These are phyloP conservation scores for Cucurbita moschata DNA, from an alignment of 306 rosid species.

Conservation along the genomic window DNA sequence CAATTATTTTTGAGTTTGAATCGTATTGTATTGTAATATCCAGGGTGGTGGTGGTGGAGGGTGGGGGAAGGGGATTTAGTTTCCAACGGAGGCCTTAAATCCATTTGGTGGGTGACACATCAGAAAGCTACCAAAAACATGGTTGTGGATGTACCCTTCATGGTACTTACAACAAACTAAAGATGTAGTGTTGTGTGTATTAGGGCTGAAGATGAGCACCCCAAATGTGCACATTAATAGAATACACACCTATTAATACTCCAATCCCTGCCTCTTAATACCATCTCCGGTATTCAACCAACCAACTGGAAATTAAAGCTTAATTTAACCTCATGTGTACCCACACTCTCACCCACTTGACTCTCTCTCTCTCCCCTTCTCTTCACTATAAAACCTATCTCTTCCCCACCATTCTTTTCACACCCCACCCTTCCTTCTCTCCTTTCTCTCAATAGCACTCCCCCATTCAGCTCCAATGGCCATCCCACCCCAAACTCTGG, in stretches of 20 bases:
- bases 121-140: slow-evolving; percentile 23
- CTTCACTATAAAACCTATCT: neutral
- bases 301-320: slow-evolving; percentile 24
- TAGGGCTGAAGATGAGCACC: too few relatives aligned
- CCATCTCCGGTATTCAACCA: neutral
- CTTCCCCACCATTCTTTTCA: neutral
- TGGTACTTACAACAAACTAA: slow-evolving; percentile 1
- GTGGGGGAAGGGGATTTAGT: neutral
- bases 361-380: neutral
- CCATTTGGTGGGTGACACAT: slow-evolving; percentile 86
- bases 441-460: too few relatives aligned
- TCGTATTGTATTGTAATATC: too few relatives aligned
- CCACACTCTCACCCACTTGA: neutral
- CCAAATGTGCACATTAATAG: too few relatives aligned
- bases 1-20: too few relatives aligned
- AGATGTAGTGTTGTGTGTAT: too few relatives aligned
- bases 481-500: slow-evolving; percentile 25
- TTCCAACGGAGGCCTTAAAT: slow-evolving; percentile 33
- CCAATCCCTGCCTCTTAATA: too few relatives aligned
- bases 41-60: neutral
- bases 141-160: slow-evolving; percentile 18
- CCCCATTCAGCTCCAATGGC: slow-evolving; percentile 21
- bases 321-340: neutral
- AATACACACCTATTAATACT: too few relatives aligned
- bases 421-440: neutral